A percentile compares a stretch with the other conserved stretches of the same genome.
These are phyloP conservation scores for Rozella allomycis DNA, from an alignment of 371 early-diverging fungal species.

Conservation along the genomic window DNA sequence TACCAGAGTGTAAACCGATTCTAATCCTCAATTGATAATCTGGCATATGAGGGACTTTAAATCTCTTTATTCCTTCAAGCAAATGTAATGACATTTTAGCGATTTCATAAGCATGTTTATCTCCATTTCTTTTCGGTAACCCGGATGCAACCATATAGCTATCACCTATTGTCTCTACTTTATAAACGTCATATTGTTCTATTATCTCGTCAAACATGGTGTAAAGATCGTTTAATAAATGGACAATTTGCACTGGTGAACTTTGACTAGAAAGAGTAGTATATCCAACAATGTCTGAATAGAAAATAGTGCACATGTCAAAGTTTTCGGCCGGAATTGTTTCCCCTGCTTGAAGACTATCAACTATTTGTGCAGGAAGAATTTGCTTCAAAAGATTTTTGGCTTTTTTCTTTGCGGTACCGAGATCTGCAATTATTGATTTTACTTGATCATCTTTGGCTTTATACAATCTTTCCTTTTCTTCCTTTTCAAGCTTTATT, in stretches of 20 bases:
- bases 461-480: not conserved
- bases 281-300: slow-evolving; percentile 14
- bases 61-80: not conserved
- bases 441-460: slow-evolving; percentile 4
- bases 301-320: slow-evolving; percentile 10
- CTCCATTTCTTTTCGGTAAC: slow-evolving; percentile 9
- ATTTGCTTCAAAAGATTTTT: slow-evolving; percentile 11
- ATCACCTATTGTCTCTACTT: slow-evolving; percentile 17
- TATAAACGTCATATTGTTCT: slow-evolving; percentile 11
- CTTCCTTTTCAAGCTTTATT: slow-evolving; percentile 4
- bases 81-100: slow-evolving; percentile 4
- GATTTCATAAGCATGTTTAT: slow-evolving; percentile 10
- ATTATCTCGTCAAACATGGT: slow-evolving; percentile 14
- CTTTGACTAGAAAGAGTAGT: slow-evolving; percentile 6
- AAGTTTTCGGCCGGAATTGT: slow-evolving; percentile 8
- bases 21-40: slow-evolving; percentile 8
- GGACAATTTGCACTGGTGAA: slow-evolving; percentile 8
- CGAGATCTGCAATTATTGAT: slow-evolving; percentile 2
- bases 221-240: slow-evolving; percentile 11
- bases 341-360: slow-evolving; percentile 8
- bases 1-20: slow-evolving; percentile 13
- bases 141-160: slow-evolving; percentile 13
- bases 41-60: slow-evolving; percentile 2
- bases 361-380: slow-evolving; percentile 13
- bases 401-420: slow-evolving; percentile 1